Conservation (phyloP, 2,329 filamentous ascomycete species). For the Apiospora hydei region DNA sequence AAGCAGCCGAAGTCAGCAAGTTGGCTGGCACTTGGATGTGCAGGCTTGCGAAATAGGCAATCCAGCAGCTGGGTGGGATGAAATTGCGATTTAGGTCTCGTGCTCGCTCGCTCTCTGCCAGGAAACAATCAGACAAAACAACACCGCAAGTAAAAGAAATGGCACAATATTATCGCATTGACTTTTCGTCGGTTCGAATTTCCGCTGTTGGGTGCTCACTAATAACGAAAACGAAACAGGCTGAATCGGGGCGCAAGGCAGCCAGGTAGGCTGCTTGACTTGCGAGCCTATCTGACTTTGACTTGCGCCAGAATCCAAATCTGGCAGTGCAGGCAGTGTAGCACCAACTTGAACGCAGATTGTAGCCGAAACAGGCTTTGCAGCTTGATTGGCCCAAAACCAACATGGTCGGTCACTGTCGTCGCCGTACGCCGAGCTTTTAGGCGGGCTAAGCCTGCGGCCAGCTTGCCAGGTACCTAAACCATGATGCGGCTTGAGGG, state of each 20-base stretch:
- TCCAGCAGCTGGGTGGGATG: not conserved
- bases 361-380: not conserved
- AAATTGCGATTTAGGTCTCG: not conserved
- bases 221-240: not conserved
- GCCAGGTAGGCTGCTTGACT: not conserved
- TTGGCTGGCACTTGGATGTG: not conserved
- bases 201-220: not conserved
- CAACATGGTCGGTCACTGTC: not conserved
- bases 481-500: conserved; percentile 5
- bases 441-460: not conserved
- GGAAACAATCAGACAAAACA: not conserved
- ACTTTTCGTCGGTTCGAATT: not conserved
- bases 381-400: not conserved
- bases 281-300: not conserved
- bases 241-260: conserved; percentile 10
- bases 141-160: not conserved
- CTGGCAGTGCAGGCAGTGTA: not conserved
- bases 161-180: not conserved
- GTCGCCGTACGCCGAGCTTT: conserved; percentile 10
- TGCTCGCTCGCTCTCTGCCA: not conserved
- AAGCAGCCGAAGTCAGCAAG: not conserved
- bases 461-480: not conserved
- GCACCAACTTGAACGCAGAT: not conserved
- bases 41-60: not conserved
- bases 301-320: not conserved